phyloP scores from a whole-genome alignment of 2,329 filamentous ascomycete species.

The Paecilomyces variotii region DNA sequence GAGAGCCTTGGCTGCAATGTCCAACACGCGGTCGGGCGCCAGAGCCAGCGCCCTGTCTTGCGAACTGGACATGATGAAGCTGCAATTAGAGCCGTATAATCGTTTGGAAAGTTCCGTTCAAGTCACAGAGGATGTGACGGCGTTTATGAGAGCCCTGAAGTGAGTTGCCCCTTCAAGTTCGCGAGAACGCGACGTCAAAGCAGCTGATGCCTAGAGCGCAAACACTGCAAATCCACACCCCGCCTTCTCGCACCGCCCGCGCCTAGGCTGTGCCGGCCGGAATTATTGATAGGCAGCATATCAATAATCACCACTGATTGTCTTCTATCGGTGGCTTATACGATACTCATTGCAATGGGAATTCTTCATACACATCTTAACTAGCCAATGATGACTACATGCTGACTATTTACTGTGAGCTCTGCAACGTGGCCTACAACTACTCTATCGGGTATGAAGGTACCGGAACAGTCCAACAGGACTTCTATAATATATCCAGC shows the following conservation, averaged over 20 bases:
- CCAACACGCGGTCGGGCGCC: constrained; percentile 20
- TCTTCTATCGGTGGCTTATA: too few species aligned
- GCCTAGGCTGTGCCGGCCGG: too few species aligned
- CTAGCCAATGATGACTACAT: too few species aligned
- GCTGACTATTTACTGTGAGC: too few species aligned
- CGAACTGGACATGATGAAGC: constrained; percentile 3
- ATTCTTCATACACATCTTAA: too few species aligned
- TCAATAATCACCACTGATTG: too few species aligned
- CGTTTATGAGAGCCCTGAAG: neutral
- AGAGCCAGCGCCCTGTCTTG: constrained; percentile 8
- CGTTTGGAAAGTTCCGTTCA: neutral
- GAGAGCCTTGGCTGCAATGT: constrained; percentile 24
- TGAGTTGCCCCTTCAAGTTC: neutral
- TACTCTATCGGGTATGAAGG: too few species aligned
- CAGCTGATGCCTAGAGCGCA: neutral
- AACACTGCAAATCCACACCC: neutral
- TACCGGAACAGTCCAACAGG: too few species aligned
- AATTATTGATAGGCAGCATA: too few species aligned
- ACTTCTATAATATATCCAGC: too few species aligned
- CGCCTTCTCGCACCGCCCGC: neutral
- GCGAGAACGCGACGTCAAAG: neutral
- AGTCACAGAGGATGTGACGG: neutral
- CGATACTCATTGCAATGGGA: too few species aligned
- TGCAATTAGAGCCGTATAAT: neutral
- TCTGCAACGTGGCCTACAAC: too few species aligned